These are phyloP conservation scores for Phytopythium aichiense DNA, from an alignment of 352 stramenopile genomes.

Conservation along the genomic window DNA sequence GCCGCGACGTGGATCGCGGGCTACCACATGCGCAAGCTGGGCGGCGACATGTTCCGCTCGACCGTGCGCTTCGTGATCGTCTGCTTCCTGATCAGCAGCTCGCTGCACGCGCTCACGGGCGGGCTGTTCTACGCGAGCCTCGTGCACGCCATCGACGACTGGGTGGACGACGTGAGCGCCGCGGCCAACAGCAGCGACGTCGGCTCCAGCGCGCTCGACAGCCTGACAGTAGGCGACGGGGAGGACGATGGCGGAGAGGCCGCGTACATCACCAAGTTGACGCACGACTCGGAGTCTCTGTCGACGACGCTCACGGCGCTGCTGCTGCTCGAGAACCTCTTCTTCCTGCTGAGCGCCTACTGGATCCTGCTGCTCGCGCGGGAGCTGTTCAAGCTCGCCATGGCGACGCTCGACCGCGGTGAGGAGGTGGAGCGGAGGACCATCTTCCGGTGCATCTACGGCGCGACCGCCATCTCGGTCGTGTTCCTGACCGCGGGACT, in stretches of 20 bases:
- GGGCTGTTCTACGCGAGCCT: slow-evolving; percentile 57
- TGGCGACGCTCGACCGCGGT: slow-evolving; percentile 51
- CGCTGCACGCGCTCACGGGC: slow-evolving; percentile 41
- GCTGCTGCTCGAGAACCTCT: slow-evolving; percentile 53
- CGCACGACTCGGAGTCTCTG: slow-evolving; percentile 35
- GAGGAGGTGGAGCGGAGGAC: slow-evolving; percentile 37
- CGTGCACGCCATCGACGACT: slow-evolving; percentile 25
- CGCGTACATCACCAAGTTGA: slow-evolving; percentile 59
- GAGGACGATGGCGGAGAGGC: slow-evolving; percentile 49
- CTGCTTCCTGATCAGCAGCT: slow-evolving; percentile 53
- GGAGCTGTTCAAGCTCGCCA: slow-evolving; percentile 61
- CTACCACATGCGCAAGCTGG: slow-evolving; percentile 61
- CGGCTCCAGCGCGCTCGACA: slow-evolving; percentile 8
- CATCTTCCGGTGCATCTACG: slow-evolving; percentile 42
- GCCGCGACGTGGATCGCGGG: slow-evolving; percentile 43
- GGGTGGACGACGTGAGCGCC: slow-evolving; percentile 15
- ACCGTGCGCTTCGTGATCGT: slow-evolving; percentile 68
- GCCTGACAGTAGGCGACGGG: slow-evolving; percentile 26
- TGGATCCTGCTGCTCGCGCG: slow-evolving; percentile 57
- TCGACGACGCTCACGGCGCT: slow-evolving; percentile 37
- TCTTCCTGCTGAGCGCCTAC: slow-evolving; percentile 61
- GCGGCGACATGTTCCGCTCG: slow-evolving; percentile 63
- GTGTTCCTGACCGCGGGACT: slow-evolving; percentile 31
- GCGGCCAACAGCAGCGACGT: slow-evolving; percentile 10
- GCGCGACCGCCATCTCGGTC: slow-evolving; percentile 25